Evolutionary conservation across 805 yeast species (phyloP).

Genomic region (Saccharomycopsis fodiens): DNA sequence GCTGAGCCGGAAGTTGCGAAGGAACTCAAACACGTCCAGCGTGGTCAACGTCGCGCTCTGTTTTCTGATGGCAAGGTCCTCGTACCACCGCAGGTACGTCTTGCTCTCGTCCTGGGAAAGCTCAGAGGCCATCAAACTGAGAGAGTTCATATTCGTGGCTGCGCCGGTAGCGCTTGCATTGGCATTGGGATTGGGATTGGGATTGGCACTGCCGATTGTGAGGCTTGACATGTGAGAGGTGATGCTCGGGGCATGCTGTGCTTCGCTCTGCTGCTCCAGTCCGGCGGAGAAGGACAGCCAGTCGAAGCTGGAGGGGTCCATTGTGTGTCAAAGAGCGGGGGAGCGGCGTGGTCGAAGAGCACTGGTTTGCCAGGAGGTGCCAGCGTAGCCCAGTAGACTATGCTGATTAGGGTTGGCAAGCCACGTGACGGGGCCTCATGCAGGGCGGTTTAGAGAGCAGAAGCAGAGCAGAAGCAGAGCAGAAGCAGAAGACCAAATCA

Average conservation of each 20-base stretch:
- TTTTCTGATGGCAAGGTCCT: conserved; percentile 69
- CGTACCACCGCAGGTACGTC: conserved; percentile 91
- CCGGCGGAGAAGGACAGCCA: conserved; percentile 20
- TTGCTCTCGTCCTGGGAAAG: conserved; percentile 71
- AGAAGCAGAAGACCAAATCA: too few relatives aligned
- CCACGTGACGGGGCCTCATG: too few relatives aligned
- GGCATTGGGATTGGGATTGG: neutral
- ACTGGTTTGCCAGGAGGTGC: too few relatives aligned
- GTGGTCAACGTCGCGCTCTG: conserved; percentile 59
- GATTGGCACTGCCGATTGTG: neutral
- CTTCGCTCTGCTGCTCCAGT: too few relatives aligned
- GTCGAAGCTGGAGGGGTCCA: conserved; percentile 19
- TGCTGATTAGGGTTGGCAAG: too few relatives aligned
- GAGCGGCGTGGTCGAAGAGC: too few relatives aligned
- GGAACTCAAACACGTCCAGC: conserved; percentile 70
- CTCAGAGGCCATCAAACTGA: conserved; percentile 59
- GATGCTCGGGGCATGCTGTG: conserved; percentile 6
- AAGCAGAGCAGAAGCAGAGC: too few relatives aligned
- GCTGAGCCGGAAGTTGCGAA: conserved; percentile 66
- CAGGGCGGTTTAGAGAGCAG: too few relatives aligned
- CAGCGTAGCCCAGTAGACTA: too few relatives aligned
- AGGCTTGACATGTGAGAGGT: neutral
- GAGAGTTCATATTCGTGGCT: neutral
- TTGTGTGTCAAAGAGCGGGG: too few relatives aligned
- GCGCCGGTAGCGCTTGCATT: neutral